Conservation (phyloP, 441 rosid genomes). For the Francoa sonchifolia region DNA sequence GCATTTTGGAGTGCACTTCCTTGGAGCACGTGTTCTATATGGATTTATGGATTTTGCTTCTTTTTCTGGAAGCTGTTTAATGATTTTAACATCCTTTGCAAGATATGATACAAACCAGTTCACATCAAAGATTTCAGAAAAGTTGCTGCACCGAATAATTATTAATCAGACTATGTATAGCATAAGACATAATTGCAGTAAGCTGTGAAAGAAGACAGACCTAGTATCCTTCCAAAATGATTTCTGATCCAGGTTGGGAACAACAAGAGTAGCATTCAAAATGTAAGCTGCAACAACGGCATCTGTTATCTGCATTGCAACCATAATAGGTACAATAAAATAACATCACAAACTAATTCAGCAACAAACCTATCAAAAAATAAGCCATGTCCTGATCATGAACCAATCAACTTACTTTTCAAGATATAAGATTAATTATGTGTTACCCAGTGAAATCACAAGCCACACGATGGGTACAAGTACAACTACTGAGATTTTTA, state of each 20-base stretch:
- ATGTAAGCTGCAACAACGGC: constrained; percentile 96
- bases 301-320: constrained; percentile 83
- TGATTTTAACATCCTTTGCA: constrained; percentile 36
- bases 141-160: constrained; percentile 38
- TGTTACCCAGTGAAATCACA: no score
- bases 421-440: no score
- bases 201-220: constrained; percentile 18
- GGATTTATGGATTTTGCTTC: constrained; percentile 27
- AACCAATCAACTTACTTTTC: no score
- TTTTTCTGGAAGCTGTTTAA: constrained; percentile 39
- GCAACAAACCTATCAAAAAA: background rate
- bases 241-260: constrained; percentile 89
- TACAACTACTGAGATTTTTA: no score
- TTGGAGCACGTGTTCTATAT: constrained; percentile 43
- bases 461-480: no score
- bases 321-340: constrained; percentile 1
- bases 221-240: constrained; percentile 97
- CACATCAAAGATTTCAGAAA: constrained; percentile 51
- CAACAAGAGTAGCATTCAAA: constrained; percentile 84
- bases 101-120: constrained; percentile 49
- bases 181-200: no score
- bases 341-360: background rate
- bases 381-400: background rate
- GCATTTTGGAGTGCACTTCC: constrained; percentile 56
- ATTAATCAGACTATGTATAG: no score